Conservation (phyloP, 192 early-diverging fungal genomes). For the Rhizophagus clarus region DNA sequence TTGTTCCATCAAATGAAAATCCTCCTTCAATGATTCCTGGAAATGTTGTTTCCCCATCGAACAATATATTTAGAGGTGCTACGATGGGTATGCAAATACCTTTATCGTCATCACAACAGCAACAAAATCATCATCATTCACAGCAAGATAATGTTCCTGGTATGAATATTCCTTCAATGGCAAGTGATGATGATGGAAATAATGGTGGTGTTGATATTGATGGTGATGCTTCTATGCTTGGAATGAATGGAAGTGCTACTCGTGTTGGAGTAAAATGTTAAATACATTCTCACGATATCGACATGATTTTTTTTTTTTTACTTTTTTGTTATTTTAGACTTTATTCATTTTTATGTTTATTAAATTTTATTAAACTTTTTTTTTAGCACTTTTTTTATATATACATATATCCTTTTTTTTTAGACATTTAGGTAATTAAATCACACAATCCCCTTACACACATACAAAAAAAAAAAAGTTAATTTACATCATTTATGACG, state of each 20-base stretch:
- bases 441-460: too few species aligned
- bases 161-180: slow-evolving; percentile 15
- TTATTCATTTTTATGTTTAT: too few species aligned
- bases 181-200: slow-evolving; percentile 22
- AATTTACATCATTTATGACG: too few species aligned
- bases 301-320: too few species aligned
- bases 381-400: too few species aligned
- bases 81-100: slow-evolving; percentile 5
- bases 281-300: too few species aligned
- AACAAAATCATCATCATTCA: not conserved
- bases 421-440: too few species aligned
- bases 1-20: not conserved
- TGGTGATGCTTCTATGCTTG: not conserved
- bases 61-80: slow-evolving; percentile 13
- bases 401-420: too few species aligned
- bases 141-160: slow-evolving; percentile 15
- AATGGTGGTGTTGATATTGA: not conserved
- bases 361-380: too few species aligned
- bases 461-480: too few species aligned
- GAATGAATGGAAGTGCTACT: not conserved
- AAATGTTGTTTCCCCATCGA: not conserved
- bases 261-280: slow-evolving; percentile 11
- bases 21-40: not conserved
- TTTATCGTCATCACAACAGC: slow-evolving; percentile 4
- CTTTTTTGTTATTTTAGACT: too few species aligned